phyloP scores from a whole-genome alignment of 163 green algal genomes.

The Coccomyxa subellipsoidea region DNA sequence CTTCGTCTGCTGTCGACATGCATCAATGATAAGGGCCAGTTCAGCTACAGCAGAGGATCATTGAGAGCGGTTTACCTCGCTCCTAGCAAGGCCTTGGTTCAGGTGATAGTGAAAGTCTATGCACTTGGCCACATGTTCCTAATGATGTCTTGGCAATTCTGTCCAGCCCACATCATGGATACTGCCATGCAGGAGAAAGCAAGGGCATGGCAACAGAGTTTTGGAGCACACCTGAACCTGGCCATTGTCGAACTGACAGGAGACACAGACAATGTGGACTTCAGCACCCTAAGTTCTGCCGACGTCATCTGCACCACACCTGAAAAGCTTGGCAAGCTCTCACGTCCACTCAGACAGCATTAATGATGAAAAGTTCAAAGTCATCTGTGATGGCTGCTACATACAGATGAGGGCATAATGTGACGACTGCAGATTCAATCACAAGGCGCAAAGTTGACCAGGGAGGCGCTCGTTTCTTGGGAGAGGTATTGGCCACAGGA shows the following conservation, averaged over 20 bases:
- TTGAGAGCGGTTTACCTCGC: constrained; percentile 64
- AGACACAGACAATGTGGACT: constrained; percentile 50
- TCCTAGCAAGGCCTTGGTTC: constrained; percentile 59
- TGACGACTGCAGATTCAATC: constrained; percentile 40
- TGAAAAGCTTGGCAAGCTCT: constrained; percentile 83
- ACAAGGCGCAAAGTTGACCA: constrained; percentile 49
- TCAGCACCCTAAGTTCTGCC: constrained; percentile 52
- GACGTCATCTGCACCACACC: constrained; percentile 92
- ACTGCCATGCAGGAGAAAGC: constrained; percentile 53
- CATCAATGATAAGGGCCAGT: constrained; percentile 5
- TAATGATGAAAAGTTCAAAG: background rate
- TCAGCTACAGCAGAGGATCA: constrained; percentile 17
- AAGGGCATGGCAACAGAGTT: constrained; percentile 50
- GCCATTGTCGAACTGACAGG: constrained; percentile 61
- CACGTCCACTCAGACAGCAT: background rate
- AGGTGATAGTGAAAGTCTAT: constrained; percentile 15
- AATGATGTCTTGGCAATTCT: too few species aligned
- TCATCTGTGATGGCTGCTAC: background rate
- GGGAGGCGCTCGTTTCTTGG: constrained; percentile 69
- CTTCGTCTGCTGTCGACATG: constrained; percentile 49
- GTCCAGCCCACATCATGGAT: too few species aligned
- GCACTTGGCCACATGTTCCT: too few species aligned
- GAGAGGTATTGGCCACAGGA: constrained; percentile 29
- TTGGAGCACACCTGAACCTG: constrained; percentile 43
- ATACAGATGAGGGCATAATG: background rate